Evolutionary conservation across 2,329 filamentous ascomycete genomes (phyloP), one percentile per base, ranked within the genome.

Genomic region (Aspergillus quadricinctus): DNA sequence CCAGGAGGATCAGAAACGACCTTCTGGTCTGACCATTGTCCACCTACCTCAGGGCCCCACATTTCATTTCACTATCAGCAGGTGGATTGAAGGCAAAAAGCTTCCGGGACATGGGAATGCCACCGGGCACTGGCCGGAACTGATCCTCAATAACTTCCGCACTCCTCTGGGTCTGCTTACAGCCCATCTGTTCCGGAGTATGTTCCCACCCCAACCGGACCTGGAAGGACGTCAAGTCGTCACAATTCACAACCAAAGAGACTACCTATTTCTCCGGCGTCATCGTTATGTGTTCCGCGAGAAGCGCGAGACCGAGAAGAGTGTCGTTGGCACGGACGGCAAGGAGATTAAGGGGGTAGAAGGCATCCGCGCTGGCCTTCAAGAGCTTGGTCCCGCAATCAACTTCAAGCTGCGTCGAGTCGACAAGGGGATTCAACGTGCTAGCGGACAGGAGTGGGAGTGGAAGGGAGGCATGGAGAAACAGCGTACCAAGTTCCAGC

Each of bases 401-500:
- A 93, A 89, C 2, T 75, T 97, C 62, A 97, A 97, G 79, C 77
- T 99, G 67, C 85, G 92, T 64, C 85, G 94, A 67, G 87, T 97
- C 46, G 93, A 97, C 72, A 92, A 92, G 75, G 93, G 92, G 0
- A 89, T 99, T 62, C 90, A 80, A 79, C 85, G 73, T 78, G 88
- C 75, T 49, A 87, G 84, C 73, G 90, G 91, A 40, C 84, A 91
- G 64, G 90, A 96, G 70, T 97, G 94, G 93, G 85, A 97, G 72
- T 99, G 94, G 94, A 95, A 96, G 78, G 88, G 89, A 10, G 86
- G 87, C 71, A 95, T 94, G 88, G 94, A 99, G 78, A 97, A 97
- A 80, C 81, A 89, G 69, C 83, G 94, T 68, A 97, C 93, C 64
- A 87, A 90, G 72, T 99, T 97, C 78, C 94, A 95, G 75, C 80